phyloP scores from a whole-genome alignment of 331 rosid species.

The Spiraea crenata region DNA sequence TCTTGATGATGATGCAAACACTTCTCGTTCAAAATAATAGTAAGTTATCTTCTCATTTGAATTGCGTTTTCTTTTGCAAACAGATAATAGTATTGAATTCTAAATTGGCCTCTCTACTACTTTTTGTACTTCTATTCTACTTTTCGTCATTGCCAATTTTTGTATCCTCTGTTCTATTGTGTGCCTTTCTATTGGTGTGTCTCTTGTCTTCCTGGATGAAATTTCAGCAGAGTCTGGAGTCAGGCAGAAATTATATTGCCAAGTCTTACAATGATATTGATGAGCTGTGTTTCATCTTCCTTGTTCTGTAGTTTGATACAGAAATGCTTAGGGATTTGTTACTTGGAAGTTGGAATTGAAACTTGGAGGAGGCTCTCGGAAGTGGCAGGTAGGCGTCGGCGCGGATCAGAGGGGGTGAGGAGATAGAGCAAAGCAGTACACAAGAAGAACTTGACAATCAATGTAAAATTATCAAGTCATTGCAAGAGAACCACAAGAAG shows the following conservation, averaged over 20 bases:
- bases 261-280: slow-evolving; percentile 9
- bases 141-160: neutral
- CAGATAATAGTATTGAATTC: neutral
- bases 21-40: slow-evolving; percentile 40
- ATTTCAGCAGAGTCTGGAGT: neutral
- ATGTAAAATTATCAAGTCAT: too few relatives aligned
- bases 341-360: too few relatives aligned
- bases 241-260: neutral
- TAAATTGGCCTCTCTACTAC: neutral
- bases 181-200: neutral
- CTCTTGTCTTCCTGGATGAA: neutral
- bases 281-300: neutral
- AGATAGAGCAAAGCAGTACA: too few relatives aligned
- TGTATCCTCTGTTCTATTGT: neutral
- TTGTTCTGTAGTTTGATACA: slow-evolving; percentile 60
- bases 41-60: slow-evolving; percentile 36
- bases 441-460: too few relatives aligned
- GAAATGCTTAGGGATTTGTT: too few relatives aligned
- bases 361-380: too few relatives aligned
- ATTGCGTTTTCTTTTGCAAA: slow-evolving; percentile 7
- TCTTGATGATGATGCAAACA: slow-evolving; percentile 65
- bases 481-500: too few relatives aligned
- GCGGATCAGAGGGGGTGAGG: too few relatives aligned
- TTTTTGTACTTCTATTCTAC: neutral
- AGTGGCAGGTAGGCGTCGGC: too few relatives aligned